These are phyloP conservation scores for Nymphaea thermarum DNA, from an alignment of 164 flowering plant genomes.

Conservation along the genomic window DNA sequence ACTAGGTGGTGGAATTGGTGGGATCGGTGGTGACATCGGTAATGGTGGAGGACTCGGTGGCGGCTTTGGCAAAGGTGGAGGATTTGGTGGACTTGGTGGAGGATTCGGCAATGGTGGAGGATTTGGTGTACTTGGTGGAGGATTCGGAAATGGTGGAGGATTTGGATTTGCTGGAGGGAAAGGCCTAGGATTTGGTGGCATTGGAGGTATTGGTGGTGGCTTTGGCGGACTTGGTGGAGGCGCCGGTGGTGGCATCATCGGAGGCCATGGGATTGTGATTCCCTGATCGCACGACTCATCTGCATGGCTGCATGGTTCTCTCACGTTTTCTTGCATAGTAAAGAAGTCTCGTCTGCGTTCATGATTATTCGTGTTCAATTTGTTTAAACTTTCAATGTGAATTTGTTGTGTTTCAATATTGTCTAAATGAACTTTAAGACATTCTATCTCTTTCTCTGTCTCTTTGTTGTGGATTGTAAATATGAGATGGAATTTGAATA, in stretches of 20 bases:
- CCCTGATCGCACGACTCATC: neutral
- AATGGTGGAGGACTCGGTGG: slow-evolving; percentile 2
- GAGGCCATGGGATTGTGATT: neutral
- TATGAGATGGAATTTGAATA: too few relatives aligned
- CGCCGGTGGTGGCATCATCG: neutral
- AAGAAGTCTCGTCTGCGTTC: neutral
- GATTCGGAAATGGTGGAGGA: neutral
- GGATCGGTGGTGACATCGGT: too few relatives aligned
- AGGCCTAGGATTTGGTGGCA: slow-evolving; percentile 1
- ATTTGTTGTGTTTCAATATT: neutral
- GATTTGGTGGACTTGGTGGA: neutral
- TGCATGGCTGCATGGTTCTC: too few relatives aligned
- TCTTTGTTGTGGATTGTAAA: too few relatives aligned
- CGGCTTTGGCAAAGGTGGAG: slow-evolving; percentile 8
- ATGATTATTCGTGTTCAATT: neutral
- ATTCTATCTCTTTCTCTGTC: too few relatives aligned
- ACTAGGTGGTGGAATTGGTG: neutral
- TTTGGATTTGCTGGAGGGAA: neutral
- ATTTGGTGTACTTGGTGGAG: slow-evolving; percentile 1
- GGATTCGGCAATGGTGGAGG: slow-evolving; percentile 7
- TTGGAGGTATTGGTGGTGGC: neutral
- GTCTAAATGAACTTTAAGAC: too few relatives aligned
- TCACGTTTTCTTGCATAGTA: neutral
- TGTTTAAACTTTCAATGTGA: neutral
- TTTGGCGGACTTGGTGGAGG: slow-evolving; percentile 4